Conservation (phyloP, 2,329 filamentous ascomycete species). For the Aaosphaeria pasadenensis region DNA sequence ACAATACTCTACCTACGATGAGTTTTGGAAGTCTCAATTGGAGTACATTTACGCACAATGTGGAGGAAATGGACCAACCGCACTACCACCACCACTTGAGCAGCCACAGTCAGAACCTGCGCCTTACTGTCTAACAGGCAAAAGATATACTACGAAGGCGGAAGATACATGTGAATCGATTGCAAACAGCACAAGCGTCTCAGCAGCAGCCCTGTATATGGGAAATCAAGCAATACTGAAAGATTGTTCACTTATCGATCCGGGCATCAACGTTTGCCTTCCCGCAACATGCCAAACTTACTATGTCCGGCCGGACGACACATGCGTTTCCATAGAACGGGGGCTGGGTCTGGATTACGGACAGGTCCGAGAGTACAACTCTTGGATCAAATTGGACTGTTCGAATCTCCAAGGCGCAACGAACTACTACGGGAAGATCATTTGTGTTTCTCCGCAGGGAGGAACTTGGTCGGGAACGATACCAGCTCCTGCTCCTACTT, state of each 20-base stretch:
- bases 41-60: background rate
- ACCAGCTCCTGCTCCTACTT: conserved; percentile 2
- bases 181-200: conserved; percentile 2
- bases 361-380: conserved; percentile 3
- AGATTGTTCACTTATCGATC: conserved; percentile 2
- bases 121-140: conserved; percentile 5
- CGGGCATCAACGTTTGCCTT: conserved; percentile 4
- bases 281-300: conserved; percentile 6
- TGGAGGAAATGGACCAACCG: background rate
- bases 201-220: conserved; percentile 5
- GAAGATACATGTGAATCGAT: conserved; percentile 7
- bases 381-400: conserved; percentile 3
- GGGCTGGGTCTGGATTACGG: conserved; percentile 1
- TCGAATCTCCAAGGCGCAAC: conserved; percentile 4
- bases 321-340: conserved; percentile 4
- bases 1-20: conserved; percentile 6
- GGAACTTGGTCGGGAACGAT: conserved; percentile 1
- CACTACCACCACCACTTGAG: background rate
- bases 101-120: background rate
- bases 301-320: conserved; percentile 2
- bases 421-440: conserved; percentile 5
- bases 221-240: conserved; percentile 5
- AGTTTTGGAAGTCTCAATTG: conserved; percentile 2
- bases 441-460: conserved; percentile 7
- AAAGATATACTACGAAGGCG: conserved; percentile 5